Base-by-base conservation (phyloP, 306 rosid genomes). In the Rosa multiflora region DNA sequence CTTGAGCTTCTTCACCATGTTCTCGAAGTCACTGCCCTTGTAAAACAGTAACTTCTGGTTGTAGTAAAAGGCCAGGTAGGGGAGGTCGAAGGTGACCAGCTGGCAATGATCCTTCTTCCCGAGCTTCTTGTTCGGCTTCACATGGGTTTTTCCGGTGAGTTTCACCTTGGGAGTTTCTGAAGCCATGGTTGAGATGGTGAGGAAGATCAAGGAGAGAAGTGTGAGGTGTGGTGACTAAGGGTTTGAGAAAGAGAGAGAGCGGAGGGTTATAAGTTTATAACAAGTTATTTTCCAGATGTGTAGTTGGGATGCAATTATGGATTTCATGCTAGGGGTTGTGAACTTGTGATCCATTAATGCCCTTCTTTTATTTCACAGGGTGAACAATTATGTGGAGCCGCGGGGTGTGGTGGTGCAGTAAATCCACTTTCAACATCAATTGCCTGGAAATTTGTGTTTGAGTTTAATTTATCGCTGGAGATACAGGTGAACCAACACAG, bases 1-100 rank as follows among this genome's bases (percentile, higher is more conserved):
- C 64, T 95, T 95, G 14, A 95, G 69, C 51, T 88, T 95, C 84
- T 83, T 80, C 8, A 91, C 99, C 84, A 79, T 83, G 18, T 78
- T 87, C 14, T 85, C 92, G 73, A 78, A 92, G 67, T 86, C 89
- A 0, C 39, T 82, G 1, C 92, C 98, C 47, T 84, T 87, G 91
- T 91, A 95, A 32, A 95, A 81, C 10, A 95, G 55, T 6, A 95
- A 69, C 89, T 95, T 95, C 64, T 95, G 99, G 90, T 95, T 95
- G 87, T 95, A 95, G 89, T 91, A 95, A 53, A 95, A 95, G 14
- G 99, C 99, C 13, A 95, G 66, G 68, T 95, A 95, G 1, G 99
- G 99, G 12, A 93, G 91, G 67, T 95, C 99, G 82, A 93, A 95
- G 29, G 99, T 92, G n/a, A 89, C 82, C 40, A 95, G 59, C n/a